These are phyloP conservation scores for Chaetomium cochliodes DNA, from an alignment of 495 filamentous ascomycete genomes.

Conservation along the genomic window DNA sequence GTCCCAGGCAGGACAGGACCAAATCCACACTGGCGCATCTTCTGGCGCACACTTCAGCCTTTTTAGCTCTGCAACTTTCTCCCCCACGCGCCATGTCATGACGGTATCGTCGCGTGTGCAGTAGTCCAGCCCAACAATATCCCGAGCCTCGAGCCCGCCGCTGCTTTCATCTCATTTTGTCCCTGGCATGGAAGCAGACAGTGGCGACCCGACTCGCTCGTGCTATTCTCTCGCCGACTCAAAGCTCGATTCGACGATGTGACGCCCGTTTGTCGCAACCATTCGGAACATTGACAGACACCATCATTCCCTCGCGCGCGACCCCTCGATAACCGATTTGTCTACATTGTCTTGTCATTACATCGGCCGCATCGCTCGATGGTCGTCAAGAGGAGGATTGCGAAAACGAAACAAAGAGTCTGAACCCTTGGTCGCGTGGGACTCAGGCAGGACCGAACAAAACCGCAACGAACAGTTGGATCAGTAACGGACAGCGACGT, in stretches of 20 bases:
- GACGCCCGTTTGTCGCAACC: conserved; percentile 26
- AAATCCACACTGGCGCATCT: conserved; percentile 20
- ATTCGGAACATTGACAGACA: conserved; percentile 10
- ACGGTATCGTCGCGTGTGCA: conserved; percentile 26
- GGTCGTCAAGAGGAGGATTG: conserved; percentile 19
- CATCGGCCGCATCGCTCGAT: conserved; percentile 16
- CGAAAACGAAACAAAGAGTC: conserved; percentile 4
- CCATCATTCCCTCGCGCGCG: conserved; percentile 11
- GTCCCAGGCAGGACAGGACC: conserved; percentile 1
- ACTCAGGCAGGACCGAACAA: neutral
- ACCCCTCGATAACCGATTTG: conserved; percentile 2
- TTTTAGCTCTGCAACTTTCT: conserved; percentile 26
- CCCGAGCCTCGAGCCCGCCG: neutral
- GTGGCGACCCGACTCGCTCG: conserved; percentile 19
- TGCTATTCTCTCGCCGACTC: conserved; percentile 18
- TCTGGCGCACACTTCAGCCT: conserved; percentile 31
- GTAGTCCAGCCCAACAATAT: conserved; percentile 11
- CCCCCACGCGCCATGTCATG: conserved; percentile 17
- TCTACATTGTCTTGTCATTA: neutral
- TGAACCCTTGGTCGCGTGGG: conserved; percentile 17
- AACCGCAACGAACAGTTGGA: neutral
- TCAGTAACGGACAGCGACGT: neutral
- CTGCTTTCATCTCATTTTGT: neutral
- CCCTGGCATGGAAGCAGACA: conserved; percentile 28
- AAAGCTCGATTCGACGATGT: conserved; percentile 33